These are phyloP conservation scores for Boletus vinaceobasis DNA, from an alignment of 768 basidiomycete species.

Conservation along the genomic window DNA sequence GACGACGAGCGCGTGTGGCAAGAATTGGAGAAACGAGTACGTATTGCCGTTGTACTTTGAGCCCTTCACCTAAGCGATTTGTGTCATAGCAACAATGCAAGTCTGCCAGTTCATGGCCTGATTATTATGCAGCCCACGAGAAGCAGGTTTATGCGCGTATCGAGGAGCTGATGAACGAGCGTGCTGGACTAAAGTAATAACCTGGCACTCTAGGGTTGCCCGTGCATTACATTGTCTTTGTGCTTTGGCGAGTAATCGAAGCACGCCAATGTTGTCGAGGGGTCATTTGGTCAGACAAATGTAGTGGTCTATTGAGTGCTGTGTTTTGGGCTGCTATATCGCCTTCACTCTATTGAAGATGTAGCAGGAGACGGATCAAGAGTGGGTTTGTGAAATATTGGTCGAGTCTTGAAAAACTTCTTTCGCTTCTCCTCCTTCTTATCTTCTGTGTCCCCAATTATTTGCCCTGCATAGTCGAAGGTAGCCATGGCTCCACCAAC, in stretches of 20 bases:
- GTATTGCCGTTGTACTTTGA: constrained; percentile 8
- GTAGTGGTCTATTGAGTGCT: constrained; percentile 13
- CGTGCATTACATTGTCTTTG: not conserved
- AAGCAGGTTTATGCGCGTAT: constrained; percentile 42
- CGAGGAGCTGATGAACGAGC: constrained; percentile 27
- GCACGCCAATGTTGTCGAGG: not conserved
- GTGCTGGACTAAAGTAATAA: constrained; percentile 6
- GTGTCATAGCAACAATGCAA: constrained; percentile 36
- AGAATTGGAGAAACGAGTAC: constrained; percentile 45
- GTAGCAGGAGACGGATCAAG: constrained; percentile 13
- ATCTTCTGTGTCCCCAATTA: constrained; percentile 45
- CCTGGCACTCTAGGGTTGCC: not conserved
- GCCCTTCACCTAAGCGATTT: not conserved
- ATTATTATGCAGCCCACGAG: constrained; percentile 47
- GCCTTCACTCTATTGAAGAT: constrained; percentile 18
- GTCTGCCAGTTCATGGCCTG: constrained; percentile 45
- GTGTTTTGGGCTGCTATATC: constrained; percentile 9
- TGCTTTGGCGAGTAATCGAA: not conserved
- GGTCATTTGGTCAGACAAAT: not conserved
- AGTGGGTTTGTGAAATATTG: constrained; percentile 33
- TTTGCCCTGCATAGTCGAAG: constrained; percentile 74
- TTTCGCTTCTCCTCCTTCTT: constrained; percentile 66
- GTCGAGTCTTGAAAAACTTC: constrained; percentile 78
- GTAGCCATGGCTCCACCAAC: constrained; percentile 79
- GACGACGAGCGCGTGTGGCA: constrained; percentile 52